These are phyloP conservation scores for Echeveria elegans DNA, from an alignment of 164 flowering plant species.

Conservation along the genomic window DNA sequence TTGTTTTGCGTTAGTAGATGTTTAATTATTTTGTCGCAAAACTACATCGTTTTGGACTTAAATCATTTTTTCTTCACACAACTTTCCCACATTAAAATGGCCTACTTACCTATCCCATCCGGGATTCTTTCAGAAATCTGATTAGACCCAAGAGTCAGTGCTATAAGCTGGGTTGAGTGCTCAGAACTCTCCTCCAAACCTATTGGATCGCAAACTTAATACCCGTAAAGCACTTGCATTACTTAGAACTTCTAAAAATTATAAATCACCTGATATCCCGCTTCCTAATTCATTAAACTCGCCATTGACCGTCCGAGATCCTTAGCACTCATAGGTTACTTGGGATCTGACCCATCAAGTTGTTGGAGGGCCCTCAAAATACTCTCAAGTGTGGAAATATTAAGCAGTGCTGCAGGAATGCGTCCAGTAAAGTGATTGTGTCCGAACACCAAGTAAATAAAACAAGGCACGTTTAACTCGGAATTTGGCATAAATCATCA, in stretches of 20 bases:
- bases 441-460: neutral
- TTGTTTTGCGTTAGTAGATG: no score
- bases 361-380: no score
- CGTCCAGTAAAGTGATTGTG: conserved; percentile 10
- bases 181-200: conserved; percentile 21
- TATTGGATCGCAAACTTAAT: neutral
- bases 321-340: conserved; percentile 10
- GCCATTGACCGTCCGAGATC: conserved; percentile 7
- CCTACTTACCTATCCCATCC: conserved; percentile 17
- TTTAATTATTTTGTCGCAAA: no score
- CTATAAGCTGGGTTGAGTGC: conserved; percentile 9
- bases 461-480: conserved; percentile 12
- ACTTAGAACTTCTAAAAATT: conserved; percentile 14
- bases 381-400: conserved; percentile 13
- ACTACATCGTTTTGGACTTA: no score
- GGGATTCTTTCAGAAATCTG: conserved; percentile 21
- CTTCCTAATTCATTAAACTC: conserved; percentile 11
- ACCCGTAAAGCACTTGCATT: conserved; percentile 11
- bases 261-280: conserved; percentile 12
- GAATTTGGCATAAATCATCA: conserved; percentile 5
- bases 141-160: conserved; percentile 11
- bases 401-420: conserved; percentile 14
- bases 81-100: no score
- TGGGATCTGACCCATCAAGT: conserved; percentile 10
- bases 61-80: no score